These are phyloP conservation scores for Funneliformis geosporum DNA, from an alignment of 192 early-diverging fungal genomes.

Conservation along the genomic window DNA sequence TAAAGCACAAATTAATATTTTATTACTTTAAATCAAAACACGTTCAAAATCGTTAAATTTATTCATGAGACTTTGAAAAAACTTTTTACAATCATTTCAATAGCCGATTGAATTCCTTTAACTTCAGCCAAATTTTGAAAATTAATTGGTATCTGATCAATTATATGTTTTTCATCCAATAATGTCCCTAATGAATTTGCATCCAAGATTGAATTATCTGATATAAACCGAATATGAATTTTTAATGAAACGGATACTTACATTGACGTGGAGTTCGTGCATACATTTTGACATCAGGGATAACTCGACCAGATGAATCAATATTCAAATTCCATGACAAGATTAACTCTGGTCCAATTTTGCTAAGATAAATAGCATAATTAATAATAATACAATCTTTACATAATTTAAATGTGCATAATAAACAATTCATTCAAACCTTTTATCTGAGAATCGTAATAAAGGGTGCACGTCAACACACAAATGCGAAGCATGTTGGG, in stretches of 20 bases:
- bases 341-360: constrained; percentile 19
- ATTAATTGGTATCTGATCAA: constrained; percentile 24
- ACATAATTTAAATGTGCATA: neutral
- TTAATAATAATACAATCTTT: neutral
- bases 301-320: neutral
- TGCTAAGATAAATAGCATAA: neutral
- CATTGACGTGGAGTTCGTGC: constrained; percentile 8
- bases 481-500: neutral
- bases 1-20: too few relatives aligned
- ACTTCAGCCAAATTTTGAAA: constrained; percentile 21
- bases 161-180: constrained; percentile 10
- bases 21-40: too few relatives aligned
- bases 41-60: too few relatives aligned
- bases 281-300: neutral
- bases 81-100: constrained; percentile 20
- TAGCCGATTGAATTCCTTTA: constrained; percentile 16
- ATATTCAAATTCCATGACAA: constrained; percentile 14
- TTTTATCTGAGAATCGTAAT: constrained; percentile 5
- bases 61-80: neutral
- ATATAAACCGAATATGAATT: neutral
- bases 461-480: neutral
- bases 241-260: neutral
- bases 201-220: neutral
- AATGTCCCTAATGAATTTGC: neutral
- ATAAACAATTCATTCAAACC: neutral